These are phyloP conservation scores for Beta vulgaris DNA, from an alignment of 148 eudicot species.

Conservation along the genomic window DNA sequence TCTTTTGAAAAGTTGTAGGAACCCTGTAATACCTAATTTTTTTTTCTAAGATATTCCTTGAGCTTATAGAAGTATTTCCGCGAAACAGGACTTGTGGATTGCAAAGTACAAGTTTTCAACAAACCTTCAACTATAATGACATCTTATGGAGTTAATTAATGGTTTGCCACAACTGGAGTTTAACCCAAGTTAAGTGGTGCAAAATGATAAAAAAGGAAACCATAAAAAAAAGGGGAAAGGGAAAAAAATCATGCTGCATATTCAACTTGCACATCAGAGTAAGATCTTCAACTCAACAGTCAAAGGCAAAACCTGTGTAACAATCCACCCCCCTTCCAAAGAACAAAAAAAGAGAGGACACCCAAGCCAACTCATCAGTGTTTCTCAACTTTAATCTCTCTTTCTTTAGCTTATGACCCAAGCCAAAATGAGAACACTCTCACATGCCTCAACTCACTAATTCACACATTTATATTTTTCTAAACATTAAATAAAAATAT, in stretches of 20 bases:
- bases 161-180: not conserved
- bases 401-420: slow-evolving; percentile 22
- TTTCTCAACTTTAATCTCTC: slow-evolving; percentile 10
- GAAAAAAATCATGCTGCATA: not conserved
- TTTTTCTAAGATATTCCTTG: not conserved
- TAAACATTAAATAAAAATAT: not conserved
- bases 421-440: slow-evolving; percentile 25
- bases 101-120: too few relatives aligned
- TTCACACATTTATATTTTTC: not conserved
- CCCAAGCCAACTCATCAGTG: slow-evolving; percentile 19
- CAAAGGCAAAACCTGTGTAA: slow-evolving; percentile 8
- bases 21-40: too few relatives aligned
- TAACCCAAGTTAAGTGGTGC: not conserved
- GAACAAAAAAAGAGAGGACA: not conserved
- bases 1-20: too few relatives aligned
- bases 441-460: slow-evolving; percentile 24
- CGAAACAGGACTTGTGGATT: not conserved
- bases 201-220: not conserved
- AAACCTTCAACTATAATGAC: too few relatives aligned
- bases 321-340: not conserved
- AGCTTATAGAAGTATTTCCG: not conserved
- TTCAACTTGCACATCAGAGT: not conserved
- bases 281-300: slow-evolving; percentile 1
- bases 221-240: not conserved
- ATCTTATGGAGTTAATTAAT: not conserved